These are phyloP conservation scores for Curvularia lunata DNA, from an alignment of 2,329 filamentous ascomycete genomes.

Conservation along the genomic window DNA sequence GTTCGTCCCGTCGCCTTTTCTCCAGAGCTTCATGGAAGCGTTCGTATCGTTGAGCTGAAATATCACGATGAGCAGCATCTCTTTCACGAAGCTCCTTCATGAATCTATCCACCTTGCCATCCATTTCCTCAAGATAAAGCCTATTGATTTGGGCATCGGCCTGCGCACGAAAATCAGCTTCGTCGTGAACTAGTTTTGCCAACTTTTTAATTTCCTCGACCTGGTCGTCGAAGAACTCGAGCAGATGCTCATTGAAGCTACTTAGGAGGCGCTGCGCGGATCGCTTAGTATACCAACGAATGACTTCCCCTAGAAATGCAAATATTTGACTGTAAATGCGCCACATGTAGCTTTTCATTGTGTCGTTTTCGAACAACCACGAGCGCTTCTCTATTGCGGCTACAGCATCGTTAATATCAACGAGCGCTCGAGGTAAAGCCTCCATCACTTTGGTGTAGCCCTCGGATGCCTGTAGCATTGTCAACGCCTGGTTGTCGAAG, in stretches of 20 bases:
- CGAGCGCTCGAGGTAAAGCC: background rate
- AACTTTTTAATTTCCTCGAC: background rate
- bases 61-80: background rate
- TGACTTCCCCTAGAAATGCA: slow-evolving; percentile 2
- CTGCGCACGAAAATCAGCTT: slow-evolving; percentile 1
- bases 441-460: slow-evolving; percentile 2
- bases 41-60: background rate
- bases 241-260: slow-evolving; percentile 2
- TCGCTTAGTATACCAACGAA: slow-evolving; percentile 1
- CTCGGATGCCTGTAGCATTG: background rate
- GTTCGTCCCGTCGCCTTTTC: background rate
- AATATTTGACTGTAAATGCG: slow-evolving; percentile 4
- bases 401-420: slow-evolving; percentile 1
- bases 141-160: slow-evolving; percentile 1
- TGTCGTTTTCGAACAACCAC: slow-evolving; percentile 1
- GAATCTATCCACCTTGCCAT: slow-evolving; percentile 1
- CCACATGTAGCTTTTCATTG: slow-evolving; percentile 3
- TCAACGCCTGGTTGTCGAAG: background rate
- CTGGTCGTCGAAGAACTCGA: background rate
- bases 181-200: background rate
- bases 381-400: slow-evolving; percentile 3
- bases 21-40: background rate
- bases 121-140: background rate
- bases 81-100: background rate
- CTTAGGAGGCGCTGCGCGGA: background rate